Evolutionary conservation across 208 protist species (phyloP).

Genomic region (Leishmania turanica): DNA sequence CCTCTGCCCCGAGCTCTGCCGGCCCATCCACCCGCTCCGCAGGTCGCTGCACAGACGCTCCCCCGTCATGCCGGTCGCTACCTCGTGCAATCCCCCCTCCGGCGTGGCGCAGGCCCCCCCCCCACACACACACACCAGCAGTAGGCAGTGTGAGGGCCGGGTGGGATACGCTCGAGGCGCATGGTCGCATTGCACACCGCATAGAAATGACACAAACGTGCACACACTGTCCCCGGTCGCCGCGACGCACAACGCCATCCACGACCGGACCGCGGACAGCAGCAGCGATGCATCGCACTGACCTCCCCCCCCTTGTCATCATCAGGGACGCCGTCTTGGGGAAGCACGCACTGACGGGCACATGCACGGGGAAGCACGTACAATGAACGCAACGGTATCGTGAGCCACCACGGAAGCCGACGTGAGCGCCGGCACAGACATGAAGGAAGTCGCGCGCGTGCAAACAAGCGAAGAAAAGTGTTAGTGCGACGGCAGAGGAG

Average conservation of each 20-base stretch:
- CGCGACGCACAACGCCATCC: not conserved
- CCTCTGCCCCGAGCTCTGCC: not conserved
- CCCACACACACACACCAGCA: not conserved
- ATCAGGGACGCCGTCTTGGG: not conserved
- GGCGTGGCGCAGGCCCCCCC: too few relatives aligned
- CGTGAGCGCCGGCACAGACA: too few relatives aligned
- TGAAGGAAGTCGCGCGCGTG: not conserved
- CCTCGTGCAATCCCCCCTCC: too few relatives aligned
- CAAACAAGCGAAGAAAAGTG: not conserved
- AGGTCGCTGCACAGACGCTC: too few relatives aligned
- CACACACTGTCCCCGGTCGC: not conserved
- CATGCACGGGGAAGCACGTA: not conserved
- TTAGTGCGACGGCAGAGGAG: not conserved
- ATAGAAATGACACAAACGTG: not conserved
- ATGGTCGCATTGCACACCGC: not conserved
- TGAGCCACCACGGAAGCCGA: not conserved
- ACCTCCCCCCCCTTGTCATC: not conserved
- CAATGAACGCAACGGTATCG: not conserved
- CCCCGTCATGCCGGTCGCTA: not conserved
- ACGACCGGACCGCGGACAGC: not conserved
- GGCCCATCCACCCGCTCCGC: not conserved
- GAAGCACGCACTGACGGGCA: not conserved
- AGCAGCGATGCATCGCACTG: not conserved
- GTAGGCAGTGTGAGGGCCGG: not conserved
- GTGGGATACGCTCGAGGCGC: not conserved